These are phyloP conservation scores for Penicillium freii DNA, from an alignment of 2,329 filamentous ascomycete genomes.

Conservation along the genomic window DNA sequence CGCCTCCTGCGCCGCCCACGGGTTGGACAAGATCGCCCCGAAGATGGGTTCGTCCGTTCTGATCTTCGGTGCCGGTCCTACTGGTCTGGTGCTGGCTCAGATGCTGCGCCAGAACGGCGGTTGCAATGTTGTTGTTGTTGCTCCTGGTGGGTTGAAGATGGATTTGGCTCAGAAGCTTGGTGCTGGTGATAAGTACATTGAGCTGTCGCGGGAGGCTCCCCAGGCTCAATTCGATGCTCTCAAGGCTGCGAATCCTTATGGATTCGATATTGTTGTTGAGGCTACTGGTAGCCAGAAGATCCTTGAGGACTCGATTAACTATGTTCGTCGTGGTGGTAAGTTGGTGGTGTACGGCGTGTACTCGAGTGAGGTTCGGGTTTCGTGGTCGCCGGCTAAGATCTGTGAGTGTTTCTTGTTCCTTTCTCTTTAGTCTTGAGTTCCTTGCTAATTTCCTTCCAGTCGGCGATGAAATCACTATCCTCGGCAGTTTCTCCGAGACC, in stretches of 20 bases:
- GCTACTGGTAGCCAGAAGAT: constrained; percentile 68
- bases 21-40: constrained; percentile 66
- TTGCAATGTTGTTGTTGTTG: constrained; percentile 68
- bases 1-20: constrained; percentile 69
- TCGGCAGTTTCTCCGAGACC: constrained; percentile 71
- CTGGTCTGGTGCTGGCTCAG: constrained; percentile 64
- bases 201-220: constrained; percentile 51
- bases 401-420: constrained; percentile 46
- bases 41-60: constrained; percentile 64
- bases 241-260: constrained; percentile 65
- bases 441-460: constrained; percentile 28
- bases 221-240: constrained; percentile 61
- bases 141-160: constrained; percentile 68
- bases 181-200: constrained; percentile 50
- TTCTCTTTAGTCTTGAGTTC: not conserved
- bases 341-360: constrained; percentile 73
- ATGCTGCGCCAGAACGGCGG: constrained; percentile 64
- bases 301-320: constrained; percentile 68
- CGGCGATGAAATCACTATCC: constrained; percentile 66
- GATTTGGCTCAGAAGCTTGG: constrained; percentile 57
- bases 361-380: constrained; percentile 59
- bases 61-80: constrained; percentile 68
- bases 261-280: constrained; percentile 71
- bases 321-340: constrained; percentile 68
- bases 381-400: constrained; percentile 70